Base-by-base conservation (phyloP, 2,329 filamentous ascomycete genomes). In the Microdochium bolleyi region DNA sequence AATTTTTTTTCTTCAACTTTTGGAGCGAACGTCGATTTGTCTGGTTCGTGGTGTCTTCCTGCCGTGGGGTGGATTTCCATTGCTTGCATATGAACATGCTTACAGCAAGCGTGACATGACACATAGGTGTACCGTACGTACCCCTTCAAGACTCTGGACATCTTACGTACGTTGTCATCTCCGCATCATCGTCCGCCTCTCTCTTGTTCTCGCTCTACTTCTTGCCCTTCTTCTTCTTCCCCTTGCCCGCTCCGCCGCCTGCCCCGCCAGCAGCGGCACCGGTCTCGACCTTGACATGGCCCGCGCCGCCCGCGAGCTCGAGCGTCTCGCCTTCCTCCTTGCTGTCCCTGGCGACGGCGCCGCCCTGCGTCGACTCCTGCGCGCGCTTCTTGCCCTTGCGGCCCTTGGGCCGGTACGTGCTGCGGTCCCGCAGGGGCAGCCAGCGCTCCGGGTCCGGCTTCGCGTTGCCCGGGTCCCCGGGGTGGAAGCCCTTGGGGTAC, bases 391-490 rank as follows among this genome's bases (percentile, higher is more conserved):
- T 92, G 52, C 89, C 89, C 78, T 96, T 95, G 75, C 88, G 91
- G 5, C 91, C 91, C 74, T 94, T 96, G 8, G 92, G 91, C 49
- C 88, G 78, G 70, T 96, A 99, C 41, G 84, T 88, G 61, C 88
- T 94, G 53, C 94, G 81, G 67, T 99, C 94, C 51, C 88, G 84
- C 62, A 97, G 76, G 13, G 94, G 92, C 55, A 99, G 72, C 94
- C 94, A 99, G 57, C 94, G 80, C 71, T 99, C 94, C 0, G 90
- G 85, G 68, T 99, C 94, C 32, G 89, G 81, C 58, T 84, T 94
- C 30, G 81, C 58, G 84, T 85, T 75, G 91, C 95, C 60, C 79
- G n/a, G n/a, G n/a, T n/a, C 82, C 51, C 88, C 80, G 54, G 90
- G 88, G 63, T 83, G n/a, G n/a, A n/a, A 89, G 62, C 85, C 79